Conservation (phyloP, 768 basidiomycete genomes). For the Butyriboletus loyo region DNA sequence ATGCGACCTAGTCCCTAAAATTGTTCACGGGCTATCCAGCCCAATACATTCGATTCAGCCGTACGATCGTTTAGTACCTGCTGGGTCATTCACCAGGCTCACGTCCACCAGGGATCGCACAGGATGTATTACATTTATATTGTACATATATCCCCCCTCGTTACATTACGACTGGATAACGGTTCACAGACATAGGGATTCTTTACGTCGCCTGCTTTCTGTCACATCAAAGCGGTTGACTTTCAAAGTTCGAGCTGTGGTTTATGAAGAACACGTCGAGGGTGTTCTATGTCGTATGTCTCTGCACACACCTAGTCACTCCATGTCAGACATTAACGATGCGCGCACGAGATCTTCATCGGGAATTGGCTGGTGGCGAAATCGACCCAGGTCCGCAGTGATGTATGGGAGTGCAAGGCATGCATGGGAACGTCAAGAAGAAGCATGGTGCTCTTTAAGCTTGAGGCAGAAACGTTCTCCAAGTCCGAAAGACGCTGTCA, state of each 20-base stretch:
- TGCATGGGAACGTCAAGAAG: slow-evolving; percentile 13
- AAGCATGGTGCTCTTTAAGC: slow-evolving; percentile 9
- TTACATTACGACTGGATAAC: slow-evolving; percentile 19
- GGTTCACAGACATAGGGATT: slow-evolving; percentile 5
- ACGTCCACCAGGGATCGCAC: slow-evolving; percentile 2
- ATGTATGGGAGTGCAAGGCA: slow-evolving; percentile 14
- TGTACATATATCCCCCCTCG: slow-evolving; percentile 24
- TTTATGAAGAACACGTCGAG: slow-evolving; percentile 25
- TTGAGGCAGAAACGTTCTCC: slow-evolving; percentile 27
- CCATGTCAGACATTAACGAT: slow-evolving; percentile 11
- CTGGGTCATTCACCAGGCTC: slow-evolving; percentile 5
- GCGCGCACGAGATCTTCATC: slow-evolving; percentile 18
- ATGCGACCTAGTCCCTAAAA: background rate
- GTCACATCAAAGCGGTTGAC: slow-evolving; percentile 9
- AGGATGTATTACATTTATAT: slow-evolving; percentile 25
- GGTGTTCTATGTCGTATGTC: slow-evolving; percentile 7
- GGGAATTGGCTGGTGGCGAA: slow-evolving; percentile 25
- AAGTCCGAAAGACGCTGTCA: slow-evolving; percentile 23
- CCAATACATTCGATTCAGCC: slow-evolving; percentile 3
- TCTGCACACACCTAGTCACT: slow-evolving; percentile 8
- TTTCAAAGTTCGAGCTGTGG: slow-evolving; percentile 1
- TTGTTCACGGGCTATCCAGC: slow-evolving; percentile 3
- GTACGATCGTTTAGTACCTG: background rate
- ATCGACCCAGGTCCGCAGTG: slow-evolving; percentile 21
- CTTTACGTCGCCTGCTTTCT: slow-evolving; percentile 7